phyloP scores from a whole-genome alignment of 2,329 filamentous ascomycete genomes.

The Alternaria viburni region DNA sequence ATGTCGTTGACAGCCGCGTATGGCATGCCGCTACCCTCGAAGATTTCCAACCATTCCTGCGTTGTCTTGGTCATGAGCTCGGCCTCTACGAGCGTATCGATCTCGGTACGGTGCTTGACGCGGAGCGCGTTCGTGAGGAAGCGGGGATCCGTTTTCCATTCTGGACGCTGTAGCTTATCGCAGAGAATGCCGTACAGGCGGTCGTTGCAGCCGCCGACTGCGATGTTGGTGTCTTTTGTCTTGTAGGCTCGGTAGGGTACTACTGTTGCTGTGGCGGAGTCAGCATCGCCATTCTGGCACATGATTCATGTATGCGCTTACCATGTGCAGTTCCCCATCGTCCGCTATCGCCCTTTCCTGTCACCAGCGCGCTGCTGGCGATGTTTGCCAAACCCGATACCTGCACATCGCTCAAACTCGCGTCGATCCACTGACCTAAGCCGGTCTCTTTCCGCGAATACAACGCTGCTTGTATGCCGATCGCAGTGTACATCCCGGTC shows the following conservation, averaged over 20 bases:
- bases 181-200: conserved; percentile 66
- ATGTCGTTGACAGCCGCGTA: conserved; percentile 95
- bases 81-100: conserved; percentile 79
- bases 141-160: conserved; percentile 63
- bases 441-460: conserved; percentile 76
- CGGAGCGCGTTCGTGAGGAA: conserved; percentile 65
- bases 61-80: conserved; percentile 79
- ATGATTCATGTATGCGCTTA: conserved; percentile 47
- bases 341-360: conserved; percentile 83
- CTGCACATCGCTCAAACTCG: conserved; percentile 89
- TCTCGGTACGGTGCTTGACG: conserved; percentile 71
- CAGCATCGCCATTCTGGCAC: background rate
- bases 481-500: conserved; percentile 91
- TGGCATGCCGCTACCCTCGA: conserved; percentile 91
- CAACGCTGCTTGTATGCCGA: conserved; percentile 90
- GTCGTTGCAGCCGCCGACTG: conserved; percentile 69
- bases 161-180: conserved; percentile 61
- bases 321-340: conserved; percentile 96
- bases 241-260: conserved; percentile 88
- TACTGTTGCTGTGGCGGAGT: conserved; percentile 70
- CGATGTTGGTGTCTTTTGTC: conserved; percentile 66
- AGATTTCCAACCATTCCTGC: conserved; percentile 81
- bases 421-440: conserved; percentile 88
- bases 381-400: conserved; percentile 92
- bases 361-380: conserved; percentile 86